Base-by-base conservation (phyloP, 345 rosid species). In the Rhizophora apiculata region DNA sequence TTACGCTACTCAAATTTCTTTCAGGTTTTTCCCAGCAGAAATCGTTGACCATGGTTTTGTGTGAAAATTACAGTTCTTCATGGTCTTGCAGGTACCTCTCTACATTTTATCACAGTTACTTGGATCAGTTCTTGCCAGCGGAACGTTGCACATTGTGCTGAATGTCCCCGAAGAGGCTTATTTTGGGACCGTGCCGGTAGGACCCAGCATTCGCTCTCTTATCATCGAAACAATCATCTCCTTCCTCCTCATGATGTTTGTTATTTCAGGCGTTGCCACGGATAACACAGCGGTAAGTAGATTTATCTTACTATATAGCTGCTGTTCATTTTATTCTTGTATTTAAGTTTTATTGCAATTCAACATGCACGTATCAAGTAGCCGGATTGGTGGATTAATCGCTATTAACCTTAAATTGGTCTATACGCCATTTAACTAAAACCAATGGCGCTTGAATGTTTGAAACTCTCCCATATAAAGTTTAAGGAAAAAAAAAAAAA, bases 211-310 rank as follows among this genome's bases (percentile, higher is more conserved):
- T 4, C 79, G 68, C 20, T 65, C 74, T 49, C 53, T 75, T 6
- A 30, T 32, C 9, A 10, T 61, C 1, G 79, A 75, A 55, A 60
- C 65, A 7, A 70, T 75, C 46, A 70, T 66, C 32, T 64, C 79
- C 11, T 75, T 70, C 51, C 65, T 70, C 57, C 32, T 75, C 22
- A 70, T 75, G 70, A 70, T 75, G 70, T 75, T 75, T 59, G 79
- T 64, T 22, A 70, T 75, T 20, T 75, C 71, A 10, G 79, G 71
- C 13, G 67, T 65, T 29, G 68, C 79, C 4, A 62, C 72, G 0
- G 74, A 70, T 34, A 60, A 59, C 24, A 36, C 67, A 52, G 61
- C 71, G 36, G 74, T 75, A 5, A 37, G 64, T 63, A 4, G 15
- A 36, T 32, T 9, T 9, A 9, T 39, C n/a, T 31, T 62, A 36